phyloP scores from a whole-genome alignment of 2,329 filamentous ascomycete genomes.

The Rhytidhysteron rufulum region DNA sequence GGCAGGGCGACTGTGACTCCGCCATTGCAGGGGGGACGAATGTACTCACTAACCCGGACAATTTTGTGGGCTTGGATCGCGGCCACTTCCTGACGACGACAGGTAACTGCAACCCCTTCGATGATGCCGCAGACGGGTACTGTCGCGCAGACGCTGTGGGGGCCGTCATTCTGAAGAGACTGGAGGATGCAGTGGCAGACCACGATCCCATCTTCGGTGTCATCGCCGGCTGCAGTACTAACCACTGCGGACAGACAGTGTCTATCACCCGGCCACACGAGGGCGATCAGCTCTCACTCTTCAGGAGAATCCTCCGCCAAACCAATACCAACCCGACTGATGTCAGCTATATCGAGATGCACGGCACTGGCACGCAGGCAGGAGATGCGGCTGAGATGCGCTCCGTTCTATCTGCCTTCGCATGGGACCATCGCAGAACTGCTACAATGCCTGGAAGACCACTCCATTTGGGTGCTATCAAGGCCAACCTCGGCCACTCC shows the following conservation, averaged over 20 bases:
- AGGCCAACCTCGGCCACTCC: conserved; percentile 32
- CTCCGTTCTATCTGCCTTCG: conserved; percentile 14
- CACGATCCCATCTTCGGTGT: conserved; percentile 32
- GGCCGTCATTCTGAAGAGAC: conserved; percentile 27
- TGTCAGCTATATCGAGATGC: conserved; percentile 27
- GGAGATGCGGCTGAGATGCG: conserved; percentile 21
- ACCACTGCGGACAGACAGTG: conserved; percentile 35
- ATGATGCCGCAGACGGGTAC: conserved; percentile 32
- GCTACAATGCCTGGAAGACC: conserved; percentile 4
- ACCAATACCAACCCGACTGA: conserved; percentile 32
- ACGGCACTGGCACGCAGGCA: conserved; percentile 27
- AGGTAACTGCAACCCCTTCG: conserved; percentile 27
- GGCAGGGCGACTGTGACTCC: conserved; percentile 23
- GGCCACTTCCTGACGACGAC: conserved; percentile 24
- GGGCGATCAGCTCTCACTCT: conserved; percentile 13
- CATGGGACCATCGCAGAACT: conserved; percentile 5
- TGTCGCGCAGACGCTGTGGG: conserved; percentile 30
- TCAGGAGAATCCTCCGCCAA: conserved; percentile 16
- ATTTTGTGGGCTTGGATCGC: conserved; percentile 39
- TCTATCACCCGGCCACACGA: conserved; percentile 25
- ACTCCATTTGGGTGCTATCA: conserved; percentile 25
- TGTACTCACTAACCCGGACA: conserved; percentile 26
- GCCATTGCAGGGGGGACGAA: conserved; percentile 22
- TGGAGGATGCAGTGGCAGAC: conserved; percentile 31
- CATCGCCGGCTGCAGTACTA: conserved; percentile 34